Percentiles rank a stretch among this genome's conserved stretches.
phyloP scores from a whole-genome alignment of 495 filamentous ascomycete species.

The Peziza echinospora region DNA sequence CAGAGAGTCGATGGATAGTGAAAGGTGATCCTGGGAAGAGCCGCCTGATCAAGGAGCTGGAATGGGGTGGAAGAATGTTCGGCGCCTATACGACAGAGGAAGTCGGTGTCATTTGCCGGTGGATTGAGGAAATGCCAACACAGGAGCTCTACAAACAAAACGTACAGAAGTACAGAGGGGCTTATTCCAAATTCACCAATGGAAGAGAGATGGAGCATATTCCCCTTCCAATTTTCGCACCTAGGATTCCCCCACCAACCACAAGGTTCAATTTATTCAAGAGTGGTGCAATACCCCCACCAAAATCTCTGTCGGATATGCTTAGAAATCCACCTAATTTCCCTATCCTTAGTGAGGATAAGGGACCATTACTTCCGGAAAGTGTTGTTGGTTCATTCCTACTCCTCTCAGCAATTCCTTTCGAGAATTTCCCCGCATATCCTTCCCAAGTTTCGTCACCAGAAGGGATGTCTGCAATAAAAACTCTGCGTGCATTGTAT shows the following conservation, averaged over 20 bases:
- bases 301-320: conserved; percentile 1
- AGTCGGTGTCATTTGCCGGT: conserved; percentile 19
- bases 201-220: too few species aligned
- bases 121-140: conserved; percentile 23
- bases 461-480: conserved; percentile 11
- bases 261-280: neutral
- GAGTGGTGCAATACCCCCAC: neutral
- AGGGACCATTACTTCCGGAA: too few species aligned
- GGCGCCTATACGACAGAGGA: conserved; percentile 27
- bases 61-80: conserved; percentile 29
- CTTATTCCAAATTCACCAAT: too few species aligned
- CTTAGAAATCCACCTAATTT: too few species aligned
- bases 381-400: conserved; percentile 1
- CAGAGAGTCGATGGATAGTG: conserved; percentile 20
- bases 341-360: too few species aligned
- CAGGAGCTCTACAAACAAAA: too few species aligned
- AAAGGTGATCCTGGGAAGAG: conserved; percentile 22
- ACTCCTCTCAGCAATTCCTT: conserved; percentile 5
- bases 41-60: conserved; percentile 22
- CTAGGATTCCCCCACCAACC: too few species aligned
- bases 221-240: too few species aligned
- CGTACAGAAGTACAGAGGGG: too few species aligned
- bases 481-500: conserved; percentile 13
- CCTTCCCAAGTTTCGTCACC: conserved; percentile 4
- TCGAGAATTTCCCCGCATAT: conserved; percentile 8